These are phyloP conservation scores for Microcyclospora tardicrescens DNA, from an alignment of 2,329 filamentous ascomycete species.

Conservation along the genomic window DNA sequence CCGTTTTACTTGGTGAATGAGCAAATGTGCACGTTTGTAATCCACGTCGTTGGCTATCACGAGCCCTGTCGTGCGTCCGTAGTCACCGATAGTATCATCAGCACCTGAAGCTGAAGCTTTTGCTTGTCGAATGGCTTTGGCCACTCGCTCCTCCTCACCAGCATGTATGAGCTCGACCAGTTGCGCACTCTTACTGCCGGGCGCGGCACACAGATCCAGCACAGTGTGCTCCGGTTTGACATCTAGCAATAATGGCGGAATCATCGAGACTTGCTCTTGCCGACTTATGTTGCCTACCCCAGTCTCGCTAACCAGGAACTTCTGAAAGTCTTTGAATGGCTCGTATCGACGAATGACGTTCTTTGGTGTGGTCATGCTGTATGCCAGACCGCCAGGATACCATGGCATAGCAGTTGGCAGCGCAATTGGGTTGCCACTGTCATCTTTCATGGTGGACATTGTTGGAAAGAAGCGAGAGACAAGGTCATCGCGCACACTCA, in stretches of 20 bases:
- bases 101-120: slow-evolving; percentile 38
- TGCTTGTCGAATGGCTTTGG: slow-evolving; percentile 53
- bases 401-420: slow-evolving; percentile 72
- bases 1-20: slow-evolving; percentile 95
- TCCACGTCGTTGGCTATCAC: slow-evolving; percentile 93
- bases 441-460: slow-evolving; percentile 70
- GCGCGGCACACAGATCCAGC: slow-evolving; percentile 89
- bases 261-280: slow-evolving; percentile 98
- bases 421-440: slow-evolving; percentile 62
- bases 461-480: slow-evolving; percentile 82
- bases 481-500: slow-evolving; percentile 78
- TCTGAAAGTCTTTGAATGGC: slow-evolving; percentile 90
- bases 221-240: slow-evolving; percentile 84
- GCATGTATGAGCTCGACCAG: slow-evolving; percentile 86
- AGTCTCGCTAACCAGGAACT: slow-evolving; percentile 94
- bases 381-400: slow-evolving; percentile 92
- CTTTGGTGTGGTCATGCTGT: slow-evolving; percentile 97
- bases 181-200: slow-evolving; percentile 93
- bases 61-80: slow-evolving; percentile 79
- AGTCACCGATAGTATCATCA: slow-evolving; percentile 40
- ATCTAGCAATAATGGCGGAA: slow-evolving; percentile 86
- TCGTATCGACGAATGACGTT: slow-evolving; percentile 87
- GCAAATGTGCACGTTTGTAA: slow-evolving; percentile 92
- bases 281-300: slow-evolving; percentile 94
- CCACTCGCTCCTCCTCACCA: slow-evolving; percentile 78